Evolutionary conservation across 345 rosid species (phyloP), one percentile per base, ranked within the genome.

Genomic region (Aurinia saxatilis): DNA sequence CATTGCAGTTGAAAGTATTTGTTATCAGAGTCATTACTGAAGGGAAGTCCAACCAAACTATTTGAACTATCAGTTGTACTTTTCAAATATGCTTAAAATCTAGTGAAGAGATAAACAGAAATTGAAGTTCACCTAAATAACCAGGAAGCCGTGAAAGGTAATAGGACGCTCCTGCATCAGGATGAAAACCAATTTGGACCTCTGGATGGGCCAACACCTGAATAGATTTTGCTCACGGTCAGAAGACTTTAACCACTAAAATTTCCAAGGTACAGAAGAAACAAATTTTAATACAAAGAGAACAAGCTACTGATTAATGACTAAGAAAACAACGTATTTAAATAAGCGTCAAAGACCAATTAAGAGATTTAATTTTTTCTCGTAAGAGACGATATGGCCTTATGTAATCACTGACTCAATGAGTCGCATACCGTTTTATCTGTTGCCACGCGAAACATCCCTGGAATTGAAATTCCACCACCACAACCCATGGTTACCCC

Each of bases 131-230:
- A 87, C 97, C 89, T 71, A 87, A 73, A 76, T 83, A 84, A 70
- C 95, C 95, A 71, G 97, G 95, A 13, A 93, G 84, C 51, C 77
- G 80, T 67, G 99, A 82, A 67, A 90, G 95, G 74, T 93, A 83
- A 66, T 80, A 86, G 9, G 99, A 82, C 64, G 97, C 96, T 60
- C 99, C 92, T 10, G 92, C 89, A 74, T 86, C 96, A 29, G 86
- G 97, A 77, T 90, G 92, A 75, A 90, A 93, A 13, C 99, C 92
- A 64, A 87, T 69, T 68, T 84, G 92, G 23, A 79, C 79, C 81
- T 86, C 91, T 51, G 96, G 95, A 76, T 84, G 68, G 61, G 85
- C 67, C 73, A 93, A 80, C 50, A 77, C 81, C 96, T 93, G 76
- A 34, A 72, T 9, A 33, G 1, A 30, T 36, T 41, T 50, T n/a